Evolutionary conservation across 1,284 basidiomycete genomes (phyloP), one percentile per base, ranked within the genome.

Genomic region (Cutaneotrichosporon spelunceum): DNA sequence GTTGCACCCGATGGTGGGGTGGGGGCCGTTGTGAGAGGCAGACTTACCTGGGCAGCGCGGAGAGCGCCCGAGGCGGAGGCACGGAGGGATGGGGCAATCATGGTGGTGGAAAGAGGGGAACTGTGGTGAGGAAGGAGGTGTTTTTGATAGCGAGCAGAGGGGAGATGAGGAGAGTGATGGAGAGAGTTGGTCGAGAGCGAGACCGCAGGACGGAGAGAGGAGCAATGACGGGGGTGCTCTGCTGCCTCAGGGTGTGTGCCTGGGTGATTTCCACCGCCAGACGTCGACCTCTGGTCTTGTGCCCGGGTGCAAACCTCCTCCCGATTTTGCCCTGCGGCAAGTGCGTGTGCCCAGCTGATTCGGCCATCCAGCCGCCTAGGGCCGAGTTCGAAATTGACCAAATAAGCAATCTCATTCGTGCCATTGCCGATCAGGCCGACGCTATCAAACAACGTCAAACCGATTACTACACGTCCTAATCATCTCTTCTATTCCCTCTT

Each of bases 81-180:
- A 61, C 70, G 65, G 54, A 75, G 48, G 36, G 73, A 64, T 52
- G 63, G 62, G 61, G 74, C 50, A 65, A 75, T 55, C 72, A 75
- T 75, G 56, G 57, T 68, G 49, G 19, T 21, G 30, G 33, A 61
- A 42, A 42, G 56, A 39, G 34, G 53, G 45, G 44, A 39, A 47
- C 24, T 21, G 50, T 24, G 49, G 34, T 47, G 57, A 16, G 30
- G 52, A 24, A 23, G 54, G 27, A 8, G 24, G 1, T 26, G 48
- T 16, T 27, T 27, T 26, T 27, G 48, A 29, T 49, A n/a, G n/a
- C n/a, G n/a, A n/a, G 48, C 14, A 11, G 34, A 39, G 52, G 59
- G 29, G 53, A 48, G 53, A 54, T n/a, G 42, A 48, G 30, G 50
- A 34, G 34, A 45, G 49, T 39, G 21, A 56, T 47, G 29, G 52